Conservation (phyloP, 2,329 filamentous ascomycete genomes). For the Arthroderma sp. region DNA sequence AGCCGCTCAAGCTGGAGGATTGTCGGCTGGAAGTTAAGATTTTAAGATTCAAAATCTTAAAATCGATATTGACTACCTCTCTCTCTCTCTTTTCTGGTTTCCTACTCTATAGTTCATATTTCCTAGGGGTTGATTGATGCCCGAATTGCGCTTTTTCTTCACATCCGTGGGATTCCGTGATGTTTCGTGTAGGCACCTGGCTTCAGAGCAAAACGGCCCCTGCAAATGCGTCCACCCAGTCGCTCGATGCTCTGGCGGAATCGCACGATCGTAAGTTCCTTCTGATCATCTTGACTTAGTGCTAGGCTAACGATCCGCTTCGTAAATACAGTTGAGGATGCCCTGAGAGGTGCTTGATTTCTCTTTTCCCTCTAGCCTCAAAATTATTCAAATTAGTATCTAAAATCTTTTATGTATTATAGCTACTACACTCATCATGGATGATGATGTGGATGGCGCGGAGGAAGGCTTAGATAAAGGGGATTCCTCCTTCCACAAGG, state of each 20-base stretch:
- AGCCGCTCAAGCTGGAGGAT: too few relatives aligned
- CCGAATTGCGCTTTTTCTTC: too few relatives aligned
- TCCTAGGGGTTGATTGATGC: too few relatives aligned
- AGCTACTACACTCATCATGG: conserved; percentile 63
- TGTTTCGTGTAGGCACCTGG: conserved; percentile 32
- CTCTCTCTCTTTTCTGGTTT: too few relatives aligned
- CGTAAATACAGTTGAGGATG: conserved; percentile 23
- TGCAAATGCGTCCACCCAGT: conserved; percentile 36
- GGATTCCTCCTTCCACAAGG: conserved; percentile 74
- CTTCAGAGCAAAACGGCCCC: conserved; percentile 30
- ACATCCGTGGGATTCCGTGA: conserved; percentile 7
- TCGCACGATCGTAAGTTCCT: conserved; percentile 34
- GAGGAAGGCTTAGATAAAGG: conserved; percentile 59
- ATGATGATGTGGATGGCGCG: conserved; percentile 79
- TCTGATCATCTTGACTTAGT: not conserved
- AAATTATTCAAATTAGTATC: not conserved
- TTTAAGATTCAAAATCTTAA: too few relatives aligned
- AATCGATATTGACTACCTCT: too few relatives aligned
- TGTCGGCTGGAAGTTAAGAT: too few relatives aligned
- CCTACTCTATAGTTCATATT: too few relatives aligned
- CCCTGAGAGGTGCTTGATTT: conserved; percentile 27
- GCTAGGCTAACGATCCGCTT: too few relatives aligned
- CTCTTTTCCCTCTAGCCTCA: not conserved
- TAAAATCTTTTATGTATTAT: conserved; percentile 1
- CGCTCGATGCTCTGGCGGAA: conserved; percentile 45